These are phyloP conservation scores for Rauvolfia tetraphylla DNA, from an alignment of 257 asterid genomes.

Conservation along the genomic window DNA sequence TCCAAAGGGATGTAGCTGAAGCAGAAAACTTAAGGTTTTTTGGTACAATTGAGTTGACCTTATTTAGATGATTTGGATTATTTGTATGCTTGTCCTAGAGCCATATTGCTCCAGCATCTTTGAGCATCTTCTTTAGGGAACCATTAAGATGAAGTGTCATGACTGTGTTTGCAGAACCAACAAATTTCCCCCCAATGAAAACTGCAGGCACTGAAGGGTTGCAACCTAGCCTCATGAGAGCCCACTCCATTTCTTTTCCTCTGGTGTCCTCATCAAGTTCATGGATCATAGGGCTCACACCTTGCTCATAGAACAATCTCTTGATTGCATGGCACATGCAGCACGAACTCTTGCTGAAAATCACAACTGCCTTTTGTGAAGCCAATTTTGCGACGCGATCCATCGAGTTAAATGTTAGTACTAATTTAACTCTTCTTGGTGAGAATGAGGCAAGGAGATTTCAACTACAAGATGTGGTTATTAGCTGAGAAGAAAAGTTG, in stretches of 20 bases:
- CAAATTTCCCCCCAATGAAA: conserved; percentile 53
- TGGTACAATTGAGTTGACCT: neutral
- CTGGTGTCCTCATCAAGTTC: conserved; percentile 51
- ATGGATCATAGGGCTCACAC: conserved; percentile 66
- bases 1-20: neutral
- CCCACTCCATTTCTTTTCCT: conserved; percentile 56
- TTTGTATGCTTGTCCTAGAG: conserved; percentile 30
- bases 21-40: neutral
- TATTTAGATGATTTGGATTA: neutral
- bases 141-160: conserved; percentile 64
- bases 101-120: conserved; percentile 80
- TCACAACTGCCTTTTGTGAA: conserved; percentile 70
- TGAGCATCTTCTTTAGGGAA: conserved; percentile 60
- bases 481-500: neutral
- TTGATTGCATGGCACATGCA: conserved; percentile 89
- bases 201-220: conserved; percentile 61
- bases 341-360: conserved; percentile 74
- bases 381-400: conserved; percentile 49
- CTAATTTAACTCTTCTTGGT: too few relatives aligned
- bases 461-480: too few relatives aligned
- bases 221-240: conserved; percentile 53
- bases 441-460: too few relatives aligned
- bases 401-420: conserved; percentile 24
- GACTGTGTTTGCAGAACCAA: conserved; percentile 50
- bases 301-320: conserved; percentile 69